Conservation (phyloP, 371 early-diverging fungal genomes). For the Parasitella parasitica region DNA sequence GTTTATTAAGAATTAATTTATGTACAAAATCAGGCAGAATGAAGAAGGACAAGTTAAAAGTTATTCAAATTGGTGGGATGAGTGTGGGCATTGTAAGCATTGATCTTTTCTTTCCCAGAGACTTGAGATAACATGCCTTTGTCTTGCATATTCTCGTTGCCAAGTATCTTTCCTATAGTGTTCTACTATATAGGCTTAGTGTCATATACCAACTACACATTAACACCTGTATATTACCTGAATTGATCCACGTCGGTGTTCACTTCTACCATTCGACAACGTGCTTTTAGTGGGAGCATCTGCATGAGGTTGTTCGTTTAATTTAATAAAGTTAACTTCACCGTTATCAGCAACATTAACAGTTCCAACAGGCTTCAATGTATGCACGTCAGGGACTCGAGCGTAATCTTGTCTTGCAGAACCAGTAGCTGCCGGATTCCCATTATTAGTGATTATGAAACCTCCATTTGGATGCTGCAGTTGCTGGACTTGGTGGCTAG, state of each 20-base stretch:
- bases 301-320: background rate
- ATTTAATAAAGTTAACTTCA: background rate
- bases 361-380: conserved; percentile 1
- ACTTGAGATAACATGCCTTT: background rate
- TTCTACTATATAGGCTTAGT: background rate
- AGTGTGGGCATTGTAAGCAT: background rate
- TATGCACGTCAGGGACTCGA: background rate
- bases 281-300: background rate
- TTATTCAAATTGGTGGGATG: background rate
- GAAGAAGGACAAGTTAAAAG: background rate
- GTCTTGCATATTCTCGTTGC: conserved; percentile 1
- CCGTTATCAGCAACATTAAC: background rate
- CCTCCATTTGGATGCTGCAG: background rate
- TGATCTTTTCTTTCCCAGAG: conserved; percentile 4
- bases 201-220: background rate
- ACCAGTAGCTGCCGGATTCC: background rate
- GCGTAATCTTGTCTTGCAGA: background rate
- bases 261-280: background rate
- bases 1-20: background rate
- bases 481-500: background rate
- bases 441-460: background rate
- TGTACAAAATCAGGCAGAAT: background rate
- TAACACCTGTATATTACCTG: background rate
- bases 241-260: conserved; percentile 2
- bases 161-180: conserved; percentile 8